A percentile compares a stretch with the other conserved stretches of the same genome.
Evolutionary conservation across 2,329 filamentous ascomycete species (phyloP).

Genomic region (Truncatella angustata): DNA sequence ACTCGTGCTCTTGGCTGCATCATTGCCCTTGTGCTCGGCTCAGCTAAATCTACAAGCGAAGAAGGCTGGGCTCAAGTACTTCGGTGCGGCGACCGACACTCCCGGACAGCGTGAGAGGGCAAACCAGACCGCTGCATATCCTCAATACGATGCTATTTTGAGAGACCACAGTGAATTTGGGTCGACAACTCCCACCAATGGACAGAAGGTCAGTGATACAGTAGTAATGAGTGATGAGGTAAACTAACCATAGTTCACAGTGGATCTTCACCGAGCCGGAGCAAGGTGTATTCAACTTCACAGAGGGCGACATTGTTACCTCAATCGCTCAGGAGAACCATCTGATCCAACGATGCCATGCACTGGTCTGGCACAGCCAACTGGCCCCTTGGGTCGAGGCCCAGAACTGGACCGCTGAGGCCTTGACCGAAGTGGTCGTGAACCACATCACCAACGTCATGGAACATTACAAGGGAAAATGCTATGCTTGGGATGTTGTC

Average conservation of each 20-base stretch:
- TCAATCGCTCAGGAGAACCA: constrained; percentile 38
- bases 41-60: constrained; percentile 49
- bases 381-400: constrained; percentile 48
- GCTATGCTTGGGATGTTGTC: constrained; percentile 57
- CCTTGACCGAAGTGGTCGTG: constrained; percentile 48
- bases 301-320: constrained; percentile 51
- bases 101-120: constrained; percentile 36
- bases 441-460: constrained; percentile 50
- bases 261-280: constrained; percentile 61
- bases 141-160: constrained; percentile 52
- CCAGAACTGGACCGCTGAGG: constrained; percentile 49
- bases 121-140: constrained; percentile 49
- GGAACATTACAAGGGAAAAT: constrained; percentile 45
- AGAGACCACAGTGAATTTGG: constrained; percentile 56
- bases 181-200: constrained; percentile 60
- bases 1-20: constrained; percentile 23
- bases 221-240: neutral
- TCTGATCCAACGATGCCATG: constrained; percentile 59
- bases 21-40: constrained; percentile 26
- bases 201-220: constrained; percentile 40
- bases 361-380: constrained; percentile 43
- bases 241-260: constrained; percentile 15
- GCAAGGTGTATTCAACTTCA: constrained; percentile 59
- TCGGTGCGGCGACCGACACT: constrained; percentile 60
- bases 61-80: constrained; percentile 55